Base-by-base conservation (phyloP, 352 stramenopile species). In the Thalassiosira mediterranea region DNA sequence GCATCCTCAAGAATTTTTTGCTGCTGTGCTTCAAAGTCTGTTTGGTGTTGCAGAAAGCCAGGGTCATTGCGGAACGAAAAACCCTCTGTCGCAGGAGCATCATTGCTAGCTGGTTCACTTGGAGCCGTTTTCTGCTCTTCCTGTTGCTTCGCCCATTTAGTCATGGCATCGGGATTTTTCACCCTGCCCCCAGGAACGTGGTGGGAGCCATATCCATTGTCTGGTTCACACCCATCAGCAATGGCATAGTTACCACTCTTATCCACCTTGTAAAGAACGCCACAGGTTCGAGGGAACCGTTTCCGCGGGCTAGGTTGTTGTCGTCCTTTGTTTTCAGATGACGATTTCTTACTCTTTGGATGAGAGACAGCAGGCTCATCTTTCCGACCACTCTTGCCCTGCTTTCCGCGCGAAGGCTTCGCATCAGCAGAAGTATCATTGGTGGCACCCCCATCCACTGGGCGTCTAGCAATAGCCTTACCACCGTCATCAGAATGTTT, bases 131-230 rank as follows among this genome's bases (percentile, higher is more conserved):
- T 48, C 44, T 68, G 10, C 38, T 76, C 19, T 32, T 87, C 70
- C 57, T 84, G 34, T 56, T 75, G 31, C 21, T 88, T 44, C 5
- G 85, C 25, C 26, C 76, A 77, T 44, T 82, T 70, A 17, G 48
- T 72, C 62, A 88, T 81, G 10, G 67, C 77, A 62, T 65, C 54
- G 19, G 81, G 54, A 69, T 93, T 93, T 37, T 79, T 73, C 4
- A 88, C 57, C 72, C 63, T 78, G 29, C 85, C 87, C 63, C 87
- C 87, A 58, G 84, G 87, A 38, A 93, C 85, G 69, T 61, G 77
- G 61, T 93, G 85, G 11, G 77, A 67, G 23, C 87, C 85, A 76
- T 90, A 93, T 32, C 87, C 87, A 37, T 88, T 69, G 59, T 93
- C 87, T 17, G 80, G 73, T 25, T 93, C 85, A 68, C 80, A 88